Percentiles rank a stretch among this genome's conserved stretches.
These are phyloP conservation scores for Pyrenopolyporus hunteri DNA, from an alignment of 495 filamentous ascomycete genomes.

Conservation along the genomic window DNA sequence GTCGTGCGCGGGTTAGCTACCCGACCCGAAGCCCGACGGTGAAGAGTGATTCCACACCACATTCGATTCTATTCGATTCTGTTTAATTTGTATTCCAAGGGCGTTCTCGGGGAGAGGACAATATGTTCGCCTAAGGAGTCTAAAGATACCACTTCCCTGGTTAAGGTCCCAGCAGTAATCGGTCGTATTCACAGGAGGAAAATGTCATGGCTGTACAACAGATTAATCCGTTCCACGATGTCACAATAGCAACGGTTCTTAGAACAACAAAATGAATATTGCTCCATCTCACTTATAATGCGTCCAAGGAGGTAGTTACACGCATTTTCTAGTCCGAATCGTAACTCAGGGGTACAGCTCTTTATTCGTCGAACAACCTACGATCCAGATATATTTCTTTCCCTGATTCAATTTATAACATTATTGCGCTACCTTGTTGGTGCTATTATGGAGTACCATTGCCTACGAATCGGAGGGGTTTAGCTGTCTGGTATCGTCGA, in stretches of 20 bases:
- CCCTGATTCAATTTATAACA: no score
- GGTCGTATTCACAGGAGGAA: neutral
- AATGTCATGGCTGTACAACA: neutral
- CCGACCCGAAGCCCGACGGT: neutral
- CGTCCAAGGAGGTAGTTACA: no score
- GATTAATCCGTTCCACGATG: neutral
- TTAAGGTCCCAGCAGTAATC: neutral
- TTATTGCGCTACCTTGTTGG: no score
- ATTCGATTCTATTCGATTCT: neutral
- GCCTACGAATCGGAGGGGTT: no score
- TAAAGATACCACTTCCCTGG: constrained; percentile 29
- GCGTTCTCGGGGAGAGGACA: neutral
- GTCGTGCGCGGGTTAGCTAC: constrained; percentile 4
- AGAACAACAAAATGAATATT: no score
- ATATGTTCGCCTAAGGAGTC: constrained; percentile 1
- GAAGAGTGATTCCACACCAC: neutral
- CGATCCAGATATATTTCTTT: no score
- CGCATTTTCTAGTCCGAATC: no score
- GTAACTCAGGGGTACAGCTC: no score
- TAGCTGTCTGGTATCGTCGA: no score
- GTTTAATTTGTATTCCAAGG: neutral
- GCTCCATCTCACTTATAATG: no score
- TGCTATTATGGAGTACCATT: no score
- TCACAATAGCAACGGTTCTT: neutral
- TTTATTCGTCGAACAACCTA: no score